Base-by-base conservation (phyloP, 2,329 filamentous ascomycete genomes). In the Sporothrix phasma region DNA sequence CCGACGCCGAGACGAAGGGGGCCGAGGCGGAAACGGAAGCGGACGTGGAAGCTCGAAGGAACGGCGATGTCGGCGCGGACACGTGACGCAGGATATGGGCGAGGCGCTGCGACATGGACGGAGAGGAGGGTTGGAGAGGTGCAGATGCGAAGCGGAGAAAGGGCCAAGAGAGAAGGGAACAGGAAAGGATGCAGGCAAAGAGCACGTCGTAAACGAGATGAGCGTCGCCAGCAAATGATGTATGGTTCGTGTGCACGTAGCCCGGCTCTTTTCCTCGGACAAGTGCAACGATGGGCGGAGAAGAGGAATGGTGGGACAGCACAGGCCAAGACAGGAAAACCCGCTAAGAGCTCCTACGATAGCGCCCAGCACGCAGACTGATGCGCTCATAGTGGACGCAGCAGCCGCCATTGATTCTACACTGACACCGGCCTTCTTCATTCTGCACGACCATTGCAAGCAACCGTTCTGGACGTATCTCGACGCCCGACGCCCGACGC, bases 81-180 rank as follows among this genome's bases (percentile, higher is more conserved):
- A 68, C 60, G 62, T 66, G 66, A 58, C 64, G 58, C 24, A 67
- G 37, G 31, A 66, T 24, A 19, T 65, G 67, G 26, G 62, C 26
- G 37, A 67, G 61, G 49, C 66, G 65, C 53, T 54, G 45, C 51
- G 67, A 68, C 67, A 69, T 69, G 54, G 45, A 62, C 34, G 17
- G 15, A 26, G 49, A 13, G 24, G 17, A 4, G 17, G 53, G 17
- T 37, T 7, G 13, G 34, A 37, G n/a, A n/a, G n/a, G n/a, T n/a
- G n/a, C n/a, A n/a, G n/a, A n/a, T n/a, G n/a, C n/a, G n/a, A n/a
- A n/a, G n/a, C n/a, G n/a, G n/a, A n/a, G n/a, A n/a, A n/a, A n/a
- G n/a, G n/a, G n/a, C 15, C 17, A 43, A 7, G 24, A 17, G 15
- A 39, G 17, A 3, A 17, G 17, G 19, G 11, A 8, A 6, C 4